Evolutionary conservation across 1,284 basidiomycete species (phyloP), one percentile per base, ranked within the genome.

Genomic region (Tilletia indica): DNA sequence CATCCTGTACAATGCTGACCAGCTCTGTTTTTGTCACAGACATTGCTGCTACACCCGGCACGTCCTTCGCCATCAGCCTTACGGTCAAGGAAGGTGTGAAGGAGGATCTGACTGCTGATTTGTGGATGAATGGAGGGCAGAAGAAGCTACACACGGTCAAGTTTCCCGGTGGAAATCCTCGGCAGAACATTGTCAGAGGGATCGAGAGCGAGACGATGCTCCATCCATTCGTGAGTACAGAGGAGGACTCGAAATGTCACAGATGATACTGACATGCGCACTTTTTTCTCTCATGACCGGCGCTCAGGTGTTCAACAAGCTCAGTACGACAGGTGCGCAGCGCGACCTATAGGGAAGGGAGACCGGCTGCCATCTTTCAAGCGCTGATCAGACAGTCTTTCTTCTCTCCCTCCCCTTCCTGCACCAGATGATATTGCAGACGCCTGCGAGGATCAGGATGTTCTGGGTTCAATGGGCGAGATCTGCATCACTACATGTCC

Each of bases 201-300:
- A 31, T 63, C 8, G 58, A 63, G 58, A 36, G 58, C 8, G 25
- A 19, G 14, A 9, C 19, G 14, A 63, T 63, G 58, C 8, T 63
- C 11, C 58, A 63, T 19, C 58, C 58, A 16, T 63, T 63, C 25
- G 58, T 63, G 58, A 63, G 58, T 54, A 31, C 25, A 31, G 25
- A 31, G 25, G 25, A 31, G 25, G 25, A 31, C 25, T 31, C 25
- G 25, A 31, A 31, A 31, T 31, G 25, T 31, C 51, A 54, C 51
- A n/a, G 51, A 8, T 54, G 2, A 14, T 9, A 45, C 42, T 45
- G 42, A 45, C 25, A 31, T 45, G 6, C 42, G 14, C 42, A 14
- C 42, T 8, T 45, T 45, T 14, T 54, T 25, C 6, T 19, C 51
- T 54, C 21, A 9, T 31, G 16, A 0, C n/a, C 12, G 36, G 19